Evolutionary conservation across 225 moss, liverwort and hornwort species (phyloP).

Genomic region (Marchantia paleacea): DNA sequence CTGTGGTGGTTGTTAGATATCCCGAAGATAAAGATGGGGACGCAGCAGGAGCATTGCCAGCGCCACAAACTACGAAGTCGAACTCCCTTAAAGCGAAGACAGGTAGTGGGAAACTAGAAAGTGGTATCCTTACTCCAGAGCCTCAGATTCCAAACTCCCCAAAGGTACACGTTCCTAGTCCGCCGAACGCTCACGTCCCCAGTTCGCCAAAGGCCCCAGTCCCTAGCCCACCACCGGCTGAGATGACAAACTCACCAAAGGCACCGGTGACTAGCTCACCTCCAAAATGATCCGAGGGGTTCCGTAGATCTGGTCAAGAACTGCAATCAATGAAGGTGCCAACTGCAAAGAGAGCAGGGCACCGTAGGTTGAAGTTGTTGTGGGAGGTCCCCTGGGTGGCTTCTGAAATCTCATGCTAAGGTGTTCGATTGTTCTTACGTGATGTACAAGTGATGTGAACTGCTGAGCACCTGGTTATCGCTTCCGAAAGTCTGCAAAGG

Average conservation of each 20-base stretch:
- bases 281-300: not conserved
- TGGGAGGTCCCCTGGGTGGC: not conserved
- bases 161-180: conserved; percentile 15
- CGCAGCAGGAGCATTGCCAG: conserved; percentile 18
- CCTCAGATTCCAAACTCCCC: conserved; percentile 16
- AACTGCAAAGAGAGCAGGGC: conserved; percentile 10
- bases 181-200: conserved; percentile 18
- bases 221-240: conserved; percentile 1
- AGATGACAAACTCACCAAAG: conserved; percentile 6
- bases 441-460: not conserved
- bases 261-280: not conserved
- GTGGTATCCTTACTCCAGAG: conserved; percentile 1
- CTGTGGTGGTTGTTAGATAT: conserved; percentile 51
- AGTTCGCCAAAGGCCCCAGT: conserved; percentile 14
- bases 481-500: conserved; percentile 3
- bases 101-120: conserved; percentile 29
- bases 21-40: conserved; percentile 42
- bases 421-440: conserved; percentile 12
- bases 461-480: not conserved
- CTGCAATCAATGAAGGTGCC: conserved; percentile 30
- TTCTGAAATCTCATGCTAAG: conserved; percentile 19
- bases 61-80: conserved; percentile 28
- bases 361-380: conserved; percentile 23
- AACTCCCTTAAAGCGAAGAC: conserved; percentile 29
- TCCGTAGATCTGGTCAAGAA: not conserved